phyloP scores from a whole-genome alignment of 176 grass and related monocot species.

The Melocanna baccifera region DNA sequence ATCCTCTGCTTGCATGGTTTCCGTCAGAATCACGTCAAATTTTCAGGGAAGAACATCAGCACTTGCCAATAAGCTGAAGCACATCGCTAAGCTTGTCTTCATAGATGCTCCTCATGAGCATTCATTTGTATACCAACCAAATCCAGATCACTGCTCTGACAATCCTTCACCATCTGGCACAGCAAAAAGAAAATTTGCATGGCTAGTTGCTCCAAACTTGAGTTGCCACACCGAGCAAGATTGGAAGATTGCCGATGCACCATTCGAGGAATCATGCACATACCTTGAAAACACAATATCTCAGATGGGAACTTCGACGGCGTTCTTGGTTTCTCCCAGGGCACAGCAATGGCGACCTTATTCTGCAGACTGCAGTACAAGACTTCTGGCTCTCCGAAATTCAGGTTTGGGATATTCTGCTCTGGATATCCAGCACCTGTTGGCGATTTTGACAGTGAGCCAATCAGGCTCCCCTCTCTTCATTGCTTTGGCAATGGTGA shows the following conservation, averaged over 20 bases:
- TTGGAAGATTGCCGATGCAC: conserved; percentile 55
- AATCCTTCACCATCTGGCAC: conserved; percentile 24
- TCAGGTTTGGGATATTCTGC: conserved; percentile 76
- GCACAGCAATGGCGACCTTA: conserved; percentile 69
- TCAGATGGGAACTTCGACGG: conserved; percentile 54
- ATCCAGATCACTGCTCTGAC: not conserved
- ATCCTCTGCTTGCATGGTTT: conserved; percentile 96
- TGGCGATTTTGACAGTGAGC: conserved; percentile 6
- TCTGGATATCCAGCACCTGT: conserved; percentile 61
- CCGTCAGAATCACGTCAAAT: conserved; percentile 78
- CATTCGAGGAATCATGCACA: conserved; percentile 61
- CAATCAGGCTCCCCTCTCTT: conserved; percentile 65
- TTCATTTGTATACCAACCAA: conserved; percentile 66
- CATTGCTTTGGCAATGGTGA: conserved; percentile 71
- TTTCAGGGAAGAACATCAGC: conserved; percentile 93
- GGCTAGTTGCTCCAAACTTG: conserved; percentile 52
- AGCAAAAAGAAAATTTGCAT: conserved; percentile 64
- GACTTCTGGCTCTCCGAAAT: conserved; percentile 15
- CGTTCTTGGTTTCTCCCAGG: conserved; percentile 91
- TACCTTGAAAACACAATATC: conserved; percentile 51
- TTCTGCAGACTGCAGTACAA: conserved; percentile 70
- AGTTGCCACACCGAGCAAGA: conserved; percentile 29
- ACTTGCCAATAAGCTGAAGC: conserved; percentile 86
- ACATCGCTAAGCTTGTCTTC: conserved; percentile 67
- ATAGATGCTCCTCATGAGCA: conserved; percentile 82